Conservation (phyloP, 2,329 filamentous ascomycete species). For the Curvularia verruculosa region DNA sequence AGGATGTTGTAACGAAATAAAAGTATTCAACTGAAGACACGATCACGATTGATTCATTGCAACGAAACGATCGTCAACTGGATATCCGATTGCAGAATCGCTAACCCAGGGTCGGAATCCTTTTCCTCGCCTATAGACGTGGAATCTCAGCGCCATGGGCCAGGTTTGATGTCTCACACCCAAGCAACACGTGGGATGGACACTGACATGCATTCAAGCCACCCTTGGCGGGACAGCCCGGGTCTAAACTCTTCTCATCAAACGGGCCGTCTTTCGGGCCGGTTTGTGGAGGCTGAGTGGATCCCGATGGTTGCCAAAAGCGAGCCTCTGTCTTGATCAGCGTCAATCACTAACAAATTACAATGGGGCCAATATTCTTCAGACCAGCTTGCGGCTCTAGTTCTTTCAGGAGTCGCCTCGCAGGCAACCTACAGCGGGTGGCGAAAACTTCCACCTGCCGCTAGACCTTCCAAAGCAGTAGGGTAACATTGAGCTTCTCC, state of each 20-base stretch:
- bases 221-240: conserved; percentile 4
- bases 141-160: not conserved
- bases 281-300: not conserved
- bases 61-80: not conserved
- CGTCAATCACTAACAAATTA: not conserved
- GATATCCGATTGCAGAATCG: not conserved
- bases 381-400: not conserved
- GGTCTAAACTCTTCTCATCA: conserved; percentile 5
- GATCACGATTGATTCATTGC: not conserved
- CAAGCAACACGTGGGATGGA: conserved; percentile 3
- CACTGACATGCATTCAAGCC: not conserved
- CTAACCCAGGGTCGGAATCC: not conserved
- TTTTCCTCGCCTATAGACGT: not conserved
- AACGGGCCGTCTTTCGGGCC: conserved; percentile 5
- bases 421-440: not conserved
- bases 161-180: not conserved
- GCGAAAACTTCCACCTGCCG: not conserved
- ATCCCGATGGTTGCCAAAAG: conserved; percentile 2
- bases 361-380: not conserved
- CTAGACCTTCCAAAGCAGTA: not conserved
- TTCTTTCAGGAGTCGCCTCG: not conserved
- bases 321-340: not conserved
- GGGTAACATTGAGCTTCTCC: not conserved
- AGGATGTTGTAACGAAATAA: not conserved
- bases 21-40: not conserved